Evolutionary conservation across 2,329 filamentous ascomycete species (phyloP).

Genomic region (Colletotrichum gigasporum): DNA sequence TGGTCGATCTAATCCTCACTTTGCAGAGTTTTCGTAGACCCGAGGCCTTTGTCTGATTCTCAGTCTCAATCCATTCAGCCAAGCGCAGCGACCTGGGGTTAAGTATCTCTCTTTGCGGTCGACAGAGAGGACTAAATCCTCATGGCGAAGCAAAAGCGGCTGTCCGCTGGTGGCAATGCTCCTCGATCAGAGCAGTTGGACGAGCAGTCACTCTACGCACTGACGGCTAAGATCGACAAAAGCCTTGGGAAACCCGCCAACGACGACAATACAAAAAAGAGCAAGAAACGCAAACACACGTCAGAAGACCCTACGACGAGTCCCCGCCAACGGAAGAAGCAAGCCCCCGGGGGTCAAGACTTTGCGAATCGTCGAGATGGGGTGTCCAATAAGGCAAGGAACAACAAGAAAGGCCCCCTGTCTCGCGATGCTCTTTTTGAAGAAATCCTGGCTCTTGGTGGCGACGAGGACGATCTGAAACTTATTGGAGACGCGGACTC

Average conservation of each 20-base stretch:
- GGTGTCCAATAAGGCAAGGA: slow-evolving; percentile 34
- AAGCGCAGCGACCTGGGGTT: too few species aligned
- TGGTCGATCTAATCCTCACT: too few species aligned
- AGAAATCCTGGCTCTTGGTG: slow-evolving; percentile 72
- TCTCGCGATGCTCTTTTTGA: slow-evolving; percentile 59
- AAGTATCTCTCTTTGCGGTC: neutral
- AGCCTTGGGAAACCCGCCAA: slow-evolving; percentile 49
- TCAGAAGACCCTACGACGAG: slow-evolving; percentile 1
- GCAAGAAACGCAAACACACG: slow-evolving; percentile 46
- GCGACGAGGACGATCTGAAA: slow-evolving; percentile 71
- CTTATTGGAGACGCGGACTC: slow-evolving; percentile 63
- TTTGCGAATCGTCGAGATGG: slow-evolving; percentile 30
- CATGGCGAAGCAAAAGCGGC: slow-evolving; percentile 25
- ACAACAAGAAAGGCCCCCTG: neutral
- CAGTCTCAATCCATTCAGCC: too few species aligned
- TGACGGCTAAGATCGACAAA: slow-evolving; percentile 67
- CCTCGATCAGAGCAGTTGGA: slow-evolving; percentile 48
- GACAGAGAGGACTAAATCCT: neutral
- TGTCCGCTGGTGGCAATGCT: neutral
- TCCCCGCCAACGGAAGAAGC: slow-evolving; percentile 21
- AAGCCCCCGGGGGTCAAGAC: neutral
- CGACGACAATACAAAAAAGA: slow-evolving; percentile 57
- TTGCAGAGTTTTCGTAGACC: too few species aligned
- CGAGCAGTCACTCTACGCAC: slow-evolving; percentile 58
- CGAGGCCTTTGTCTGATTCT: too few species aligned